These are phyloP conservation scores for Botrytis aclada DNA, from an alignment of 2,329 filamentous ascomycete genomes.

Conservation along the genomic window DNA sequence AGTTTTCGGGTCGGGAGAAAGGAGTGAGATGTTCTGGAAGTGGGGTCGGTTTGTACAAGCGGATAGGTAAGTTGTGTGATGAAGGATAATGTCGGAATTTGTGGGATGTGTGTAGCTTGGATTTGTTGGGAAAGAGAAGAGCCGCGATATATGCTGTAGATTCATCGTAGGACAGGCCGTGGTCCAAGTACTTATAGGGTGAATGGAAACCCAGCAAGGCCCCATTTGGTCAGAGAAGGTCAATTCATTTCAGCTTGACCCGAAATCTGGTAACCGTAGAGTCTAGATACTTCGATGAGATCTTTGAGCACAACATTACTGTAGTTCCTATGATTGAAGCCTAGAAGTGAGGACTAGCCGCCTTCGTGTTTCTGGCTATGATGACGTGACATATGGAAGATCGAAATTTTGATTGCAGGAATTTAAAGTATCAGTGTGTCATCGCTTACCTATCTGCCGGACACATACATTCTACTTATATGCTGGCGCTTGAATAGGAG, in stretches of 20 bases:
- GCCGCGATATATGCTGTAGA: neutral
- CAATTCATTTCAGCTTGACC: neutral
- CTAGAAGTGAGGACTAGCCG: neutral
- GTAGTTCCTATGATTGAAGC: neutral
- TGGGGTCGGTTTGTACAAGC: neutral
- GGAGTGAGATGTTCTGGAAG: neutral
- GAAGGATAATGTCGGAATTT: neutral
- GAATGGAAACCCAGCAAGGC: too few species aligned
- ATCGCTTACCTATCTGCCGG: neutral
- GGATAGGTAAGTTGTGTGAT: neutral
- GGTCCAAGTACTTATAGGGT: neutral
- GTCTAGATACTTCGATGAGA: neutral
- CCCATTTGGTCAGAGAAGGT: neutral
- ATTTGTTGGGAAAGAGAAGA: too few species aligned
- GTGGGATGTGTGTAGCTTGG: neutral
- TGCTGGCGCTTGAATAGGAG: neutral
- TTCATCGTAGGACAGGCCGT: neutral
- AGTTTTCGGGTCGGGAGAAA: neutral
- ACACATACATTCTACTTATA: neutral
- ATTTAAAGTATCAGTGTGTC: neutral
- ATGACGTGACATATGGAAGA: slow-evolving; percentile 1
- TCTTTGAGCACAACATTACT: neutral
- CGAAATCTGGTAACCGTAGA: neutral
- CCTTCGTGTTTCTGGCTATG: neutral
- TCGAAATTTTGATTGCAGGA: neutral